A percentile compares a stretch with the other conserved stretches of the same genome.
These are phyloP conservation scores for Cylindrotheca fusiformis DNA, from an alignment of 108 stramenopile species.

Conservation along the genomic window DNA sequence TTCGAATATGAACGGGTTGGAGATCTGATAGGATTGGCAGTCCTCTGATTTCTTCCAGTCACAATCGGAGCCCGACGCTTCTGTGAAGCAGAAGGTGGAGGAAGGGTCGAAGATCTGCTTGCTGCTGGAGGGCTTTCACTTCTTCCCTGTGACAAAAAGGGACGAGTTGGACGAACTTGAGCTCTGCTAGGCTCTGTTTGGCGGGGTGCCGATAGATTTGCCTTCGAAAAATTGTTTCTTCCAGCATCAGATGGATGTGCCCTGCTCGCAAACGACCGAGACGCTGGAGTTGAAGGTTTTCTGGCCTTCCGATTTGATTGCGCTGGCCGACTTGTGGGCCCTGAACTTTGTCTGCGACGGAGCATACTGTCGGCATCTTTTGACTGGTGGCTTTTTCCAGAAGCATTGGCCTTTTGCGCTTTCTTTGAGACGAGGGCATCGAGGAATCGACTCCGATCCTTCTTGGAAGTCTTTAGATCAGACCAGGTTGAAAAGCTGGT, in stretches of 20 bases:
- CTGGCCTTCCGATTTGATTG: background rate
- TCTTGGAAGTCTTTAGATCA: conserved; percentile 39
- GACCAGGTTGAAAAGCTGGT: conserved; percentile 38
- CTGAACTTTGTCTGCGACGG: background rate
- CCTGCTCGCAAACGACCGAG: background rate
- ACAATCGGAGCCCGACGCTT: background rate
- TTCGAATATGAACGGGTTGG: background rate
- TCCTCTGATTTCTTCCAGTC: background rate
- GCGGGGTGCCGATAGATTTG: background rate
- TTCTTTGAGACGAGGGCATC: conserved; percentile 26
- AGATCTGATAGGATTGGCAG: background rate
- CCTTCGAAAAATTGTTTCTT: background rate
- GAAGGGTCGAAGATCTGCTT: background rate
- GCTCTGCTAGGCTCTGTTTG: no score
- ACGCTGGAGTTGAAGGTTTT: background rate
- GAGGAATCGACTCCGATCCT: conserved; percentile 66
- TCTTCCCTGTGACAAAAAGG: background rate
- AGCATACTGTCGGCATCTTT: conserved; percentile 1
- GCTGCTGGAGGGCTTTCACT: background rate
- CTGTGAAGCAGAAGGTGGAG: background rate
- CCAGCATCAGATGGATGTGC: background rate
- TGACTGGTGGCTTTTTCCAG: background rate
- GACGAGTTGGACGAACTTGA: background rate
- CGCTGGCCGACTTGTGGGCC: background rate
- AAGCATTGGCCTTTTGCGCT: background rate